Evolutionary conservation across 2,329 filamentous ascomycete genomes (phyloP).

Genomic region (Paecilomyces sp.): DNA sequence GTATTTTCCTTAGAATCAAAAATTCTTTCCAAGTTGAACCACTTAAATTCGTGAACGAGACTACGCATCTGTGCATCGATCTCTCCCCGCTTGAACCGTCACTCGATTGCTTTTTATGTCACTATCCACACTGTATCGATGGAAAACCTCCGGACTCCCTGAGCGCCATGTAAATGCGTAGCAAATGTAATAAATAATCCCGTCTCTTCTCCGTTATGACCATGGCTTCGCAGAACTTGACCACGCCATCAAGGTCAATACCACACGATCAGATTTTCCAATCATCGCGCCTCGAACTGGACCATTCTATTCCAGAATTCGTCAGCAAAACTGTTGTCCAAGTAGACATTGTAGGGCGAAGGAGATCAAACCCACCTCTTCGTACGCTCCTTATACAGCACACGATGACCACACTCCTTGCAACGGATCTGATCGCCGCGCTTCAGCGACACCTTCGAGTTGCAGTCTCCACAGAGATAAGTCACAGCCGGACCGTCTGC

Average conservation of each 20-base stretch:
- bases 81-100: not conserved
- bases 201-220: not conserved
- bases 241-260: not conserved
- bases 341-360: too few species aligned
- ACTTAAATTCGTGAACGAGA: not conserved
- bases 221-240: not conserved
- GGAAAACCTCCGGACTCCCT: constrained; percentile 6
- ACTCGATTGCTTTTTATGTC: not conserved
- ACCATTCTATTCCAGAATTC: constrained; percentile 65
- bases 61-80: not conserved
- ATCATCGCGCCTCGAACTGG: constrained; percentile 88
- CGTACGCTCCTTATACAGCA: constrained; percentile 95
- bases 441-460: constrained; percentile 66
- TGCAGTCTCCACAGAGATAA: constrained; percentile 81
- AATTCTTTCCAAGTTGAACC: not conserved
- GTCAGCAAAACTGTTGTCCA: not conserved
- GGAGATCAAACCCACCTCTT: constrained; percentile 63
- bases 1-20: not conserved
- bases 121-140: not conserved
- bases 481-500: constrained; percentile 52
- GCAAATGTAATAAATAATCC: not conserved
- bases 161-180: constrained; percentile 10
- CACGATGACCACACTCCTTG: constrained; percentile 88
- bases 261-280: not conserved
- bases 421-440: constrained; percentile 76